Evolutionary conservation across 2,329 filamentous ascomycete genomes (phyloP).

Genomic region (Bipolaris victoriae): DNA sequence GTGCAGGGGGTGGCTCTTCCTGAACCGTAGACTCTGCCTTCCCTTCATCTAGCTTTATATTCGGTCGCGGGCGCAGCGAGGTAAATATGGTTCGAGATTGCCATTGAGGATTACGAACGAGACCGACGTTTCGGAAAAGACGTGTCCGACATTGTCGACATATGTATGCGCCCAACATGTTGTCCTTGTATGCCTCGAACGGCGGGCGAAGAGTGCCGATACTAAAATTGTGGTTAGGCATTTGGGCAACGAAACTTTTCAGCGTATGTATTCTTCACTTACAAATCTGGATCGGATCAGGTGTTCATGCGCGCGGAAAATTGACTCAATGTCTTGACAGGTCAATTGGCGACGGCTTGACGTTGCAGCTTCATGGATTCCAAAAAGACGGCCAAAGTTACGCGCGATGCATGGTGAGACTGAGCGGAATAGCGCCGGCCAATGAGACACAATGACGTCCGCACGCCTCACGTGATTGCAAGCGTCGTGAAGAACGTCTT

Average conservation of each 20-base stretch:
- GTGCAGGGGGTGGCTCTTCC: conserved; percentile 7
- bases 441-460: conserved; percentile 18
- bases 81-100: conserved; percentile 42
- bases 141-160: conserved; percentile 43
- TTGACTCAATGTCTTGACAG: not conserved
- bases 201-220: conserved; percentile 3
- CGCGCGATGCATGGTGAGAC: conserved; percentile 5
- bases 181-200: conserved; percentile 7
- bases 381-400: conserved; percentile 1
- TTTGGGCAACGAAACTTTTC: conserved; percentile 2
- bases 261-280: not conserved
- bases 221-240: conserved; percentile 8
- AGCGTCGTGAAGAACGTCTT: conserved; percentile 2
- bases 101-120: conserved; percentile 32
- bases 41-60: conserved; percentile 9
- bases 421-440: conserved; percentile 13
- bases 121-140: conserved; percentile 22
- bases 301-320: not conserved
- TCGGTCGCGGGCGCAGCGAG: conserved; percentile 30
- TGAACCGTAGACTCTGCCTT: conserved; percentile 11
- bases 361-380: not conserved
- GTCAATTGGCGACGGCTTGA: not conserved
- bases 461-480: conserved; percentile 32
- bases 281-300: not conserved
- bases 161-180: conserved; percentile 44